phyloP scores from a whole-genome alignment of 345 rosid genomes.

The Microcos paniculata region DNA sequence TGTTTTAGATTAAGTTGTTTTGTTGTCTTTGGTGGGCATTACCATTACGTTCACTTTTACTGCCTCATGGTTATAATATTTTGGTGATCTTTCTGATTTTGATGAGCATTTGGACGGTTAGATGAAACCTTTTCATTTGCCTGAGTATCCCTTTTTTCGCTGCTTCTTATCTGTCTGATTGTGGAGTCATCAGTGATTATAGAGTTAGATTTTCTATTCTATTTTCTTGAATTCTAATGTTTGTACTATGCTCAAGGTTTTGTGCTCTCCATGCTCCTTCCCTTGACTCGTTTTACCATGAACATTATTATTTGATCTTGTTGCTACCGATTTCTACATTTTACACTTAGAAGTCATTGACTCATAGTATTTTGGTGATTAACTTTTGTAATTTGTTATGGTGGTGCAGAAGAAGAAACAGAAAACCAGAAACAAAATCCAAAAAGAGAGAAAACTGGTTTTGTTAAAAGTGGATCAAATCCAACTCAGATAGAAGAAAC shows the following conservation, averaged over 20 bases:
- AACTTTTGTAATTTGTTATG: not conserved
- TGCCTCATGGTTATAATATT: no score
- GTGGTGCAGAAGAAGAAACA: slow-evolving; percentile 19
- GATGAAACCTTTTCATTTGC: not conserved
- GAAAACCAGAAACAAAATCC: slow-evolving; percentile 13
- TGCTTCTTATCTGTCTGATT: not conserved
- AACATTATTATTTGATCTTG: not conserved
- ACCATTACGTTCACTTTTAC: not conserved
- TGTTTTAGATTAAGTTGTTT: not conserved
- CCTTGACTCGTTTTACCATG: not conserved
- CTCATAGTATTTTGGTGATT: not conserved
- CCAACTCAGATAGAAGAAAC: slow-evolving; percentile 18
- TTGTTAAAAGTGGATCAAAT: slow-evolving; percentile 16
- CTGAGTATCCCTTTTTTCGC: not conserved
- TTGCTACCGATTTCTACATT: not conserved
- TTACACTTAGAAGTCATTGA: not conserved
- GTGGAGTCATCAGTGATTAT: not conserved
- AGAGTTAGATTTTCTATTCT: not conserved
- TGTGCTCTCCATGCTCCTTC: slow-evolving; percentile 1
- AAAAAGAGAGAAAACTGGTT: slow-evolving; percentile 19
- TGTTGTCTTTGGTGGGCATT: not conserved
- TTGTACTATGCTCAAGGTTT: not conserved
- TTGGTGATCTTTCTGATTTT: not conserved
- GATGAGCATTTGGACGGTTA: not conserved
- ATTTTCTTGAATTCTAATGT: not conserved